These are phyloP conservation scores for Colletotrichum simmondsii DNA, from an alignment of 2,329 filamentous ascomycete species.

Conservation along the genomic window DNA sequence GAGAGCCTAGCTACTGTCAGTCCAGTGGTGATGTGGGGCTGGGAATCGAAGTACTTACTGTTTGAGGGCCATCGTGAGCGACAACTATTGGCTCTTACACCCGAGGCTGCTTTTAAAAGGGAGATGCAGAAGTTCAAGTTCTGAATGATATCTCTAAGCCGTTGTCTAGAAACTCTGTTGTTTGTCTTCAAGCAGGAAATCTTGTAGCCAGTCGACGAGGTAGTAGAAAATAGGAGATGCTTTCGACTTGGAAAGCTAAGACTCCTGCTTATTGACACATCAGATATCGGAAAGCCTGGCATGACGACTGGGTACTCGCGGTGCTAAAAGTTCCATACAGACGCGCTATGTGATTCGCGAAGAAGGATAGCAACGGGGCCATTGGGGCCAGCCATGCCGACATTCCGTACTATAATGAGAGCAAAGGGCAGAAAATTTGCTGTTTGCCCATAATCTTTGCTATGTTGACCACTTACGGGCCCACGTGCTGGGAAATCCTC, in stretches of 20 bases:
- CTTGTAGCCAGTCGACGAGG: background rate
- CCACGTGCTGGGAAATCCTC: constrained; percentile 5
- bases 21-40: background rate
- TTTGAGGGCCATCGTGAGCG: background rate
- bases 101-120: background rate
- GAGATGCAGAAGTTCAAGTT: background rate
- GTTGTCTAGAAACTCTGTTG: background rate
- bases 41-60: background rate
- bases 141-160: background rate
- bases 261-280: background rate
- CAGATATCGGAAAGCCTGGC: background rate
- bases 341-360: background rate
- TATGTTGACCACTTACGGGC: background rate
- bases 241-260: background rate
- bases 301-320: background rate
- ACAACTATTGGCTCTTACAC: background rate
- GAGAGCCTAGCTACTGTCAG: background rate
- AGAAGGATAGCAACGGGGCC: no score
- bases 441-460: no score
- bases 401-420: no score
- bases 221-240: background rate
- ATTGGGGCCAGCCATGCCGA: background rate
- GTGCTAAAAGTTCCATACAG: background rate
- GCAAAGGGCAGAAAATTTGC: background rate
- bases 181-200: background rate